These are phyloP conservation scores for Heterobasidion parviporum DNA, from an alignment of 1,284 basidiomycete species.

Conservation along the genomic window DNA sequence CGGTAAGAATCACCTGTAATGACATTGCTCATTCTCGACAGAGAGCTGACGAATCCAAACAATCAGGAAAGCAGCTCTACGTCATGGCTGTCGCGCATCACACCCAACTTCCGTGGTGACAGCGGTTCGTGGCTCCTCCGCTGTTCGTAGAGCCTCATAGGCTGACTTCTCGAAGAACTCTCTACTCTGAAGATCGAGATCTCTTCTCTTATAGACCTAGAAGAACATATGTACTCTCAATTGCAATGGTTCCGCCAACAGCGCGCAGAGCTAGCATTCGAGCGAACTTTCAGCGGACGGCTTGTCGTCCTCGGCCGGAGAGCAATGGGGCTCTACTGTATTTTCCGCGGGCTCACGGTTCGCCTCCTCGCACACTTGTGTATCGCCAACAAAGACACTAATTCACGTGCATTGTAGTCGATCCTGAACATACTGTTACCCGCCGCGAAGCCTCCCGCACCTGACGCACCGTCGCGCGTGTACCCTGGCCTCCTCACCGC, in stretches of 20 bases:
- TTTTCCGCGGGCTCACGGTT: constrained; percentile 56
- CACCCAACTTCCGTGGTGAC: constrained; percentile 40
- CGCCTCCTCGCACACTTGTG: constrained; percentile 18
- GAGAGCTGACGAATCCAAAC: constrained; percentile 10
- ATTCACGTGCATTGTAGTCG: constrained; percentile 30
- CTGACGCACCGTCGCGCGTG: constrained; percentile 7
- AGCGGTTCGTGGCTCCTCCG: constrained; percentile 21
- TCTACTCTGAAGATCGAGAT: constrained; percentile 41
- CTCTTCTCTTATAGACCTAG: constrained; percentile 54
- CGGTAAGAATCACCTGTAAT: constrained; percentile 4
- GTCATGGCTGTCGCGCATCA: constrained; percentile 40
- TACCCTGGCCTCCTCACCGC: constrained; percentile 58
- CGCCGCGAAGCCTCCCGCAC: background rate
- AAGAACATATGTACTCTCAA: constrained; percentile 59
- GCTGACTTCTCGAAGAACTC: constrained; percentile 17
- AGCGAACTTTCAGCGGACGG: constrained; percentile 41
- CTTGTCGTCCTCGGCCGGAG: constrained; percentile 37
- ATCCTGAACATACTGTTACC: constrained; percentile 31
- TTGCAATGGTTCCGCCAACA: constrained; percentile 41
- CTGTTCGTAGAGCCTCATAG: background rate
- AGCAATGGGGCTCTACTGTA: constrained; percentile 42
- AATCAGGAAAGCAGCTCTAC: constrained; percentile 9
- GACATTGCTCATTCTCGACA: background rate
- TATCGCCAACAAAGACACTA: constrained; percentile 1
- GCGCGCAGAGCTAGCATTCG: constrained; percentile 40